Conservation (phyloP, 2,329 filamentous ascomycete species). For the Ascomycota sp. region DNA sequence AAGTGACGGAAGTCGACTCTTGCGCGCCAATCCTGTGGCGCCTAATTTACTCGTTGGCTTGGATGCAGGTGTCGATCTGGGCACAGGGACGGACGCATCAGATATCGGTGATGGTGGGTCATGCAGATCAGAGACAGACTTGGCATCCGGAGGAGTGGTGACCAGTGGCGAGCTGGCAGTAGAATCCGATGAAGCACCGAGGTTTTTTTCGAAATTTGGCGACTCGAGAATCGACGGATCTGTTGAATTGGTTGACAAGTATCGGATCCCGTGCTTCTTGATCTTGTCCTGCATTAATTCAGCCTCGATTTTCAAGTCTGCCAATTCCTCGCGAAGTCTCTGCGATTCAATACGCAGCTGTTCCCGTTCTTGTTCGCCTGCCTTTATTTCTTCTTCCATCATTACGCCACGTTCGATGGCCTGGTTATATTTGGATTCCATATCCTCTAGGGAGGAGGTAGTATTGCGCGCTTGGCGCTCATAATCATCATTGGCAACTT, state of each 20-base stretch:
- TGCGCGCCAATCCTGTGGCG: constrained; percentile 15
- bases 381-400: constrained; percentile 86
- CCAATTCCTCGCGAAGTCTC: constrained; percentile 72
- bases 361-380: constrained; percentile 83
- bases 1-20: constrained; percentile 32
- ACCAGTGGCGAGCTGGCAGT: constrained; percentile 82
- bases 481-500: constrained; percentile 96
- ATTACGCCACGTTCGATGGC: constrained; percentile 81
- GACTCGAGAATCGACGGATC: constrained; percentile 45
- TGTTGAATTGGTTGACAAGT: constrained; percentile 38
- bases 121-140: constrained; percentile 45
- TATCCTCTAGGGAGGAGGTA: constrained; percentile 83
- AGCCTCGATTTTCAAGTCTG: constrained; percentile 82
- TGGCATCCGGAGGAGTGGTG: constrained; percentile 60
- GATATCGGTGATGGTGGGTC: constrained; percentile 91
- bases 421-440: constrained; percentile 93
- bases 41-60: constrained; percentile 8
- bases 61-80: constrained; percentile 26
- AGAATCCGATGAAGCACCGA: constrained; percentile 57
- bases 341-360: constrained; percentile 75
- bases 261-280: constrained; percentile 43
- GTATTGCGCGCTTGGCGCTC: constrained; percentile 92
- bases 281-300: constrained; percentile 92
- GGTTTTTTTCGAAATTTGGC: constrained; percentile 50
- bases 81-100: constrained; percentile 49